Evolutionary conservation across 129 eudicot species (phyloP), one percentile per base, ranked within the genome.

Genomic region (Chrysanthemum seticuspe): DNA sequence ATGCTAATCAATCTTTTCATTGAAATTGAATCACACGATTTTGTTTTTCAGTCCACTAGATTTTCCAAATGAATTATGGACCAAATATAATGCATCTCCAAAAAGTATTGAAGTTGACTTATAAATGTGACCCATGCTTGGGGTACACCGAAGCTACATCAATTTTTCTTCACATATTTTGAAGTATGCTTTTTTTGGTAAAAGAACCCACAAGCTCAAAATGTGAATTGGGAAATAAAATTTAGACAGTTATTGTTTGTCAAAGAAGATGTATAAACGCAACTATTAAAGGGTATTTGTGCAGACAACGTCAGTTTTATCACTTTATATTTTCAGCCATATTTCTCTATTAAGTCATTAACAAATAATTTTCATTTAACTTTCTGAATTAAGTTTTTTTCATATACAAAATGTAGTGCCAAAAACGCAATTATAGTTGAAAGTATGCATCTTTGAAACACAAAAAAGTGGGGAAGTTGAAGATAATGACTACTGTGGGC

Each of bases 81-180:
- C 74, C 74, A 58, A 67, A 27, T 58, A 58, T 76, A 57, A 58
- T 76, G 80, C 80, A 68, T n/a, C 31, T 55, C 67, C 29, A 21
- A 56, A 76, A 75, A 45, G 79, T 25, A 56, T 8, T 67, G 74
- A 76, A 58, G 74, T 67, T 63, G 74, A 76, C 68, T 18, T 66
- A 34, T 27, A 58, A 66, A n/a, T 57, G 68, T 56, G 80, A 58
- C 80, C 62, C 52, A 67, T 57, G 50, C n/a, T 23, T 62, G 21
- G 47, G 67, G 16, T 55, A 40, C 72, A 19, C 50, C 25, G 7
- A 69, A 69, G 60, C 40, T 49, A 69, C 27, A 52, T 7, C 3
- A 68, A 3, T 14, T 19, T 40, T 58, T 57, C 47, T 19, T 16
- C 66, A 40, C 65, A 71, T 16, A 19, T 36, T 31, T 3, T 23